Conservation (phyloP, 2,329 filamentous ascomycete species). For the Trichoderma afroharzianum region DNA sequence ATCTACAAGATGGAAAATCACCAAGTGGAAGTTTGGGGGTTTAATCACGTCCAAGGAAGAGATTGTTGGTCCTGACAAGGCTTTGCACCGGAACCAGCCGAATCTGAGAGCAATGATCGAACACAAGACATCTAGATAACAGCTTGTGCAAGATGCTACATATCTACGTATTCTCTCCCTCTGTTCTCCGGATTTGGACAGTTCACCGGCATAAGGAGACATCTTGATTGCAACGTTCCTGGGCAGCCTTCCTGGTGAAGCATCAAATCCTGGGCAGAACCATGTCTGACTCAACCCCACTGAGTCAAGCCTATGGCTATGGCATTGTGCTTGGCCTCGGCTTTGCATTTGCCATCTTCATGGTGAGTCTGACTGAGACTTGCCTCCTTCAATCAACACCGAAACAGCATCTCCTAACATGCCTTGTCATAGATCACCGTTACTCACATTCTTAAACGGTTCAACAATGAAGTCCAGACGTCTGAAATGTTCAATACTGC, state of each 20-base stretch:
- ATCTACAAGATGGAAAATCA: not conserved
- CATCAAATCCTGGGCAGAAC: not conserved
- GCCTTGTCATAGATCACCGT: slow-evolving; percentile 50
- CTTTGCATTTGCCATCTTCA: slow-evolving; percentile 69
- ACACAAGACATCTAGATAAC: not conserved
- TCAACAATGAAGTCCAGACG: slow-evolving; percentile 69
- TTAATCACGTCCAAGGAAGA: not conserved
- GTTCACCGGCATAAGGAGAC: not conserved
- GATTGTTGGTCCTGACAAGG: not conserved
- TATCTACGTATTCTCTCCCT: not conserved
- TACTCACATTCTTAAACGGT: slow-evolving; percentile 66
- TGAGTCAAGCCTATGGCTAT: slow-evolving; percentile 67
- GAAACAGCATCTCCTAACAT: not conserved
- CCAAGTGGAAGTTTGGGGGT: not conserved
- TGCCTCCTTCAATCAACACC: not conserved
- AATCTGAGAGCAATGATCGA: not conserved
- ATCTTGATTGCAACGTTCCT: not conserved
- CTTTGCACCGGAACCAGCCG: not conserved
- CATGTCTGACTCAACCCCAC: slow-evolving; percentile 30
- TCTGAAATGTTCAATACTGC: slow-evolving; percentile 92
- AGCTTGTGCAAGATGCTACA: not conserved
- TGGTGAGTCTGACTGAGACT: slow-evolving; percentile 38
- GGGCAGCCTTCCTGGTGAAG: not conserved
- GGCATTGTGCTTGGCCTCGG: slow-evolving; percentile 73
- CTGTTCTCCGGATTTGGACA: not conserved